Evolutionary conservation across 768 basidiomycete genomes (phyloP).

Genomic region (Collybia mongolica): DNA sequence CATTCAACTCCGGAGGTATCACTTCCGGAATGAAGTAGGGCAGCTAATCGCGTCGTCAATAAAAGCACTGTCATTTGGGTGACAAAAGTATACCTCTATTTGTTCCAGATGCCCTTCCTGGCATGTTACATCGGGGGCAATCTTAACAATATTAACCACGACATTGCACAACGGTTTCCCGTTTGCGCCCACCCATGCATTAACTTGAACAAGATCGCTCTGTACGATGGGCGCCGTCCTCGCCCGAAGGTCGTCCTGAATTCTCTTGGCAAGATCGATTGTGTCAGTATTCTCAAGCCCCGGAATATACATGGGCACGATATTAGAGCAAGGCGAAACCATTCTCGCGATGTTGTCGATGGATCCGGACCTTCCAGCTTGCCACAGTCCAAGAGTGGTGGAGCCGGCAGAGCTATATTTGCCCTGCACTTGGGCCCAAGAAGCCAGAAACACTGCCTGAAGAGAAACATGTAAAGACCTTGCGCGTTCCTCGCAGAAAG

Average conservation of each 20-base stretch:
- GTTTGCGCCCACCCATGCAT: conserved; percentile 32
- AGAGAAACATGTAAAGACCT: conserved; percentile 31
- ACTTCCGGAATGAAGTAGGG: conserved; percentile 32
- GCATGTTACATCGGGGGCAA: conserved; percentile 22
- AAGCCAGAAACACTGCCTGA: conserved; percentile 39
- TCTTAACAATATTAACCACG: conserved; percentile 41
- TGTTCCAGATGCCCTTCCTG: conserved; percentile 22
- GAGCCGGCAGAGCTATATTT: conserved; percentile 20
- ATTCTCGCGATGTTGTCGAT: conserved; percentile 32
- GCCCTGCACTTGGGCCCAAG: conserved; percentile 41
- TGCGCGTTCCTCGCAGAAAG: conserved; percentile 41
- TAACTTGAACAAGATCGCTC: conserved; percentile 31
- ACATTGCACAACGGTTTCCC: conserved; percentile 38
- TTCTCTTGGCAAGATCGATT: conserved; percentile 26
- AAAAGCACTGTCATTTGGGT: background rate
- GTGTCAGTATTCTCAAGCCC: conserved; percentile 12
- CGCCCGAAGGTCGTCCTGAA: conserved; percentile 32
- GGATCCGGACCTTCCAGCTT: conserved; percentile 38
- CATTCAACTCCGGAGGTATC: conserved; percentile 7
- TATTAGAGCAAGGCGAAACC: conserved; percentile 45
- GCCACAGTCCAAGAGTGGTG: conserved; percentile 46
- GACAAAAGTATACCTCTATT: conserved; percentile 30
- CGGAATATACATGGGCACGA: conserved; percentile 35
- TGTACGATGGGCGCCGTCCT: conserved; percentile 41
- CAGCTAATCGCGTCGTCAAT: conserved; percentile 17